Evolutionary conservation across 2,329 filamentous ascomycete species (phyloP), one percentile per base, ranked within the genome.

Genomic region (Chaetothyriales sp.): DNA sequence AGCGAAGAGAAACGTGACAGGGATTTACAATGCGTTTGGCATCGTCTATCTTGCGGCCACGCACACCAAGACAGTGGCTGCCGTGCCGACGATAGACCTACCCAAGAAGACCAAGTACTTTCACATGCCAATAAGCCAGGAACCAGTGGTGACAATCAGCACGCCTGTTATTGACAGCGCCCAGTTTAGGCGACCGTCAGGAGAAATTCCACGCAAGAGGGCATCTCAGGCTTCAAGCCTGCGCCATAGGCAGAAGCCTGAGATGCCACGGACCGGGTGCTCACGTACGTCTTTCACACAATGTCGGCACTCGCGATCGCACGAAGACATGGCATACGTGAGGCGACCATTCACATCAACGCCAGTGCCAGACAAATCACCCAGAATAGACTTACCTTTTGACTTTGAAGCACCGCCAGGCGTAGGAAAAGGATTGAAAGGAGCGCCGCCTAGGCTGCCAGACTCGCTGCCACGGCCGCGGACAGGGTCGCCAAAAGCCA

Each of bases 21-120:
- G 76, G 2, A 60, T 83, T 0, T 81, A 84, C 61, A 77, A 78
- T 51, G 82, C 81, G 9, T 74, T 86, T 55, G 82, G 79, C 12
- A 83, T 87, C 57, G 87, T 83, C 1, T 87, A 86, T 62, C 75
- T 76, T 18, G 75, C 81, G 18, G 78, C 81, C 5, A 60, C 60
- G 9, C 50, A 50, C 43, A 57, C 51, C 25, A 55, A 55, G 39
- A 47, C 54, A 6, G 43, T 58, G 6, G 57, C 57, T 12, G 49
- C 55, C 5, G 53, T 59, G 1, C 43, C 55, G 10, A 59, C 53
- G 2, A 51, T 60, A 3, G 57, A 59, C 52, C 50, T 59, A 22
- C 57, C 58, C 2, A 55, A 50, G 25, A 53, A 45, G 3, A 55
- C 54, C 18, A 56, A 44, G 49, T 54, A 60, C 45, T 58, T 56